Percentiles rank a stretch among this genome's conserved stretches.
These are phyloP conservation scores for Aspergillus viridinutans DNA, from an alignment of 2,329 filamentous ascomycete species.

Conservation along the genomic window DNA sequence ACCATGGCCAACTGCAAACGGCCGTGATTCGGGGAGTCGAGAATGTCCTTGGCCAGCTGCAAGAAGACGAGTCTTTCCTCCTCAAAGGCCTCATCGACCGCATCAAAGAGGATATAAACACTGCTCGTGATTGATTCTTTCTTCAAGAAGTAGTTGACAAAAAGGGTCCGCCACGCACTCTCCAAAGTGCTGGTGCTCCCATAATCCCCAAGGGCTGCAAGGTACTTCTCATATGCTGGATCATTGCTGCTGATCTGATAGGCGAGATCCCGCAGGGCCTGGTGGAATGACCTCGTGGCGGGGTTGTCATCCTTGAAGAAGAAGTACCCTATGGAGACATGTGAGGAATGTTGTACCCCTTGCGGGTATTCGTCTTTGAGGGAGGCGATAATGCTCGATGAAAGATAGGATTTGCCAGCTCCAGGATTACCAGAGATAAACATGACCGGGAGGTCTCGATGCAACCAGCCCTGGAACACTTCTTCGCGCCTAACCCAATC, in stretches of 20 bases:
- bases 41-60: conserved; percentile 29
- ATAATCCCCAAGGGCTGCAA: conserved; percentile 33
- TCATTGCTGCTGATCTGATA: conserved; percentile 48
- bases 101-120: conserved; percentile 47
- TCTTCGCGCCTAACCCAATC: conserved; percentile 45
- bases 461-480: conserved; percentile 38
- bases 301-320: conserved; percentile 49
- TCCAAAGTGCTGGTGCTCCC: conserved; percentile 44
- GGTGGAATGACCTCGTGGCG: conserved; percentile 43
- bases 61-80: conserved; percentile 39
- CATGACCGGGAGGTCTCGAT: conserved; percentile 37
- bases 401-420: conserved; percentile 47
- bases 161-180: conserved; percentile 43
- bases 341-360: conserved; percentile 9
- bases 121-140: conserved; percentile 26
- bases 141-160: conserved; percentile 37
- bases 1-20: conserved; percentile 30
- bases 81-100: conserved; percentile 44
- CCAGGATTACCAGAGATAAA: conserved; percentile 46
- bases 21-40: conserved; percentile 13
- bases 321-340: conserved; percentile 42
- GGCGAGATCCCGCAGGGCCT: conserved; percentile 45
- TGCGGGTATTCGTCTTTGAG: conserved; percentile 35
- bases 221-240: conserved; percentile 42
- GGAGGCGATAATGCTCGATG: conserved; percentile 40